Evolutionary conservation across 2,329 filamentous ascomycete species (phyloP), one percentile per base, ranked within the genome.

Genomic region (Colletotrichum ledebouriae): DNA sequence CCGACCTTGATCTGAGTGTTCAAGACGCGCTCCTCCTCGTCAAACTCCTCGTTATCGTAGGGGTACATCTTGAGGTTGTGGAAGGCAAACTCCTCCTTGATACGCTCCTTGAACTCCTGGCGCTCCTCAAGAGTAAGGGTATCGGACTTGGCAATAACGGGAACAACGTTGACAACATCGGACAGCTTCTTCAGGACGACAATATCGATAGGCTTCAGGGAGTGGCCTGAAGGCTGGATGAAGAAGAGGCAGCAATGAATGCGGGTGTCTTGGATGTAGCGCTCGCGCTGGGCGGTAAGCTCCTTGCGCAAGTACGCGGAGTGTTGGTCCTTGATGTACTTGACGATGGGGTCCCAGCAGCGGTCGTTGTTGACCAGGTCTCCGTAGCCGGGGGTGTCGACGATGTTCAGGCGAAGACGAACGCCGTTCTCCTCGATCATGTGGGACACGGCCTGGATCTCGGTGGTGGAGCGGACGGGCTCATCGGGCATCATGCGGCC

Each of bases 261-360:
- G 78, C 96, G 93, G 74, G 96, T 99, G 83, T 99, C 96, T 86
- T 97, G 95, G 75, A 99, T 98, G 83, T 99, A 99, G 77, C 96
- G 92, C 85, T 99, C 96, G 84, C 96, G 93, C 87, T 99, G 96
- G 74, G 96, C 96, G 63, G 96, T 98, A 78, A 99, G 94, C 84
- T 99, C 96, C 89, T 99, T 99, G 83, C 96, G 93, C 75, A 99
- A 90, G 86, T 98, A 99, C 77, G 96, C 95, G 60, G 94, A 98
- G 87, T 99, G 96, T 87, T 99, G 96, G 84, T 99, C 96, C 89
- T 99, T 99, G 89, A 99, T 99, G 85, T 99, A 99, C 87, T 99
- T 99, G 87, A 99, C 95, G 81, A 99, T 99, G 72, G 96, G 96
- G 80, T 99, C 96, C 96, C 96, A 99, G 90, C 96, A 99, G 88